Percentiles rank a stretch among this genome's conserved stretches.
Conservation (phyloP, 1,284 basidiomycete genomes). For the Laetiporus sulphureus region DNA sequence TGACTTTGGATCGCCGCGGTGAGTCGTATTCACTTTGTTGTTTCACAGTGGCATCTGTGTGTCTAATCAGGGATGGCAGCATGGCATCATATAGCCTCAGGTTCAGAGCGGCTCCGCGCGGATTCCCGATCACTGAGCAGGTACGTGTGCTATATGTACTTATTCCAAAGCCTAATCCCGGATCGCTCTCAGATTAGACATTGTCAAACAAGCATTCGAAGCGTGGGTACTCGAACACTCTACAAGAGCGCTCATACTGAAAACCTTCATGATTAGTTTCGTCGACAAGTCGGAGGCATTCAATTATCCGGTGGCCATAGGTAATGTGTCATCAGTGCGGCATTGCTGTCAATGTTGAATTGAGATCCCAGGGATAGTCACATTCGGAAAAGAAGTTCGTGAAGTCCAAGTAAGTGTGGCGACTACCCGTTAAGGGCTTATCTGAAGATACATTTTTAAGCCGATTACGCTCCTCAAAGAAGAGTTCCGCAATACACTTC, state of each 20-base stretch:
- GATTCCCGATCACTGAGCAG: constrained; percentile 7
- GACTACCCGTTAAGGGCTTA: neutral
- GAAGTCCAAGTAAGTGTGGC: constrained; percentile 7
- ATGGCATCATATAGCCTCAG: no score
- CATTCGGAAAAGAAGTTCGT: constrained; percentile 6
- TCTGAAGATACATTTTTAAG: neutral
- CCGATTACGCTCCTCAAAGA: constrained; percentile 7
- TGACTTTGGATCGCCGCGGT: no score
- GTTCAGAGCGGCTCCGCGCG: neutral
- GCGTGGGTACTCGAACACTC: no score
- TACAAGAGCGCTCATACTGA: no score
- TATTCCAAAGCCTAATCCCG: neutral
- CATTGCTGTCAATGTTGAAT: no score
- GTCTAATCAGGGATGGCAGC: neutral
- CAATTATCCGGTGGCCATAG: constrained; percentile 8
- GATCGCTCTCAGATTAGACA: constrained; percentile 3
- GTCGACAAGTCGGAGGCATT: constrained; percentile 10
- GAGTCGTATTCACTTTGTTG: no score
- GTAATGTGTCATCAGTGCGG: no score
- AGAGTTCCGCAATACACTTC: constrained; percentile 4
- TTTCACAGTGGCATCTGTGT: no score
- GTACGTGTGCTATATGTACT: neutral
- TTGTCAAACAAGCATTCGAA: constrained; percentile 11
- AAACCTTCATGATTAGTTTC: no score
- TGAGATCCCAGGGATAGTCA: constrained; percentile 4